phyloP scores from a whole-genome alignment of 306 rosid species.

The Prunus mongolica region DNA sequence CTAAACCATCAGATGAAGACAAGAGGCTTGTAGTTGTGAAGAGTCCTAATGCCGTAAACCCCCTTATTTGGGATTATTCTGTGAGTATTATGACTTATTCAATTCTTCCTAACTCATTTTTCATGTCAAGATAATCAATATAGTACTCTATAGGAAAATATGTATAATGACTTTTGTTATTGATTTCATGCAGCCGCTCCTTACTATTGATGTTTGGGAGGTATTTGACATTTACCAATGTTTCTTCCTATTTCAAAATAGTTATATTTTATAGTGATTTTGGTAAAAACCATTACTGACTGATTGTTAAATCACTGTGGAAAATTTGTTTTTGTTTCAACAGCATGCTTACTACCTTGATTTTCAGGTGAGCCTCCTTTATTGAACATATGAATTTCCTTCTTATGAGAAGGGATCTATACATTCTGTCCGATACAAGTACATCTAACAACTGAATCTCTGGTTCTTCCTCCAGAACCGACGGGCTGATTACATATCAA shows the following conservation, averaged over 20 bases:
- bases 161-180: slow-evolving; percentile 21
- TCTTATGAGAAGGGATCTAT: not conserved
- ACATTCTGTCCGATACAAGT: slow-evolving; percentile 6
- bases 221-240: slow-evolving; percentile 35
- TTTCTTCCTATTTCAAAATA: slow-evolving; percentile 3
- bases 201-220: slow-evolving; percentile 94
- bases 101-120: not conserved
- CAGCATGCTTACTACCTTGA: slow-evolving; percentile 98
- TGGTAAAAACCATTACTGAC: slow-evolving; percentile 8
- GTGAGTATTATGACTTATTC: slow-evolving; percentile 39
- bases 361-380: slow-evolving; percentile 57
- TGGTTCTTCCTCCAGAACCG: slow-evolving; percentile 43
- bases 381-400: slow-evolving; percentile 5
- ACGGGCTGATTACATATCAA: slow-evolving; percentile 61
- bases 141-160: not conserved
- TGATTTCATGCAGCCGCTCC: slow-evolving; percentile 74
- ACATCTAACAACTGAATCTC: slow-evolving; percentile 11
- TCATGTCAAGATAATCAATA: not conserved
- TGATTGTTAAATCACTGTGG: slow-evolving; percentile 17
- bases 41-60: slow-evolving; percentile 88
- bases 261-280: not conserved
- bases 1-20: slow-evolving; percentile 62
- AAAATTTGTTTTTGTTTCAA: slow-evolving; percentile 23
- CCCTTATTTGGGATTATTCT: slow-evolving; percentile 68
- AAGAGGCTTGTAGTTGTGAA: slow-evolving; percentile 68